Base-by-base conservation (phyloP, 768 basidiomycete genomes). In the Sarcomyxa edulis region DNA sequence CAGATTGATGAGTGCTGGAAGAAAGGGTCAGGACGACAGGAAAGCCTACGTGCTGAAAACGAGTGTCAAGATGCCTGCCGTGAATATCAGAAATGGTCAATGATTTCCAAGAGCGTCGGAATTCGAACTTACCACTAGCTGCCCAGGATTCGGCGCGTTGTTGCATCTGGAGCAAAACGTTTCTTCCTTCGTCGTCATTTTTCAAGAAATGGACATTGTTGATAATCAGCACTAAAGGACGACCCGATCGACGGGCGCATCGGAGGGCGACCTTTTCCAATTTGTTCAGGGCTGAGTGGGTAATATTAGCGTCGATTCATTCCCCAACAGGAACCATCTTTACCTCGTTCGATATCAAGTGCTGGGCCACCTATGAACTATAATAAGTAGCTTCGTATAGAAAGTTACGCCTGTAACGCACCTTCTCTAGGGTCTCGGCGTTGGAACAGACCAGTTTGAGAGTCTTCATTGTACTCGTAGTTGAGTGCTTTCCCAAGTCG, bases 131-230 rank as follows among this genome's bases (percentile, higher is more conserved):
- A 83, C 86, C 77, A 56, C 82, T 78, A 8, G 84, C 81, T 5
- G 84, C 80, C 89, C 93, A 94, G 5, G 81, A 62, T 55, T 93
- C 91, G 5, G 87, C 91, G 39, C 80, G 73, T 52, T 88, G 87
- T 53, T 93, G 92, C 12, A 93, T 69, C 50, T 90, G 88, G 39
- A 92, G 61, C n/a, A 96, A 65, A 64, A 93, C 75, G 28, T 83
- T 76, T 45, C 72, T 68, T 0, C 90, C 89, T 19, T 77, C 78
- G 7, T 84, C 84, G 46, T 89, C 77, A 48, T 90, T 85, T 41
- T 79, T 73, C 58, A 85, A 81, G 52, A 72, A 73, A 47, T 86
- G 81, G 4, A 79, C 60, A 56, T 91, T 92, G 62, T 90, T 90
- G 53, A 95, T 67, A 31, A 90, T 76, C 20, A 95, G 65, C 1